Conservation (phyloP, 1,284 basidiomycete species). For the Neonothopanus nambi region DNA sequence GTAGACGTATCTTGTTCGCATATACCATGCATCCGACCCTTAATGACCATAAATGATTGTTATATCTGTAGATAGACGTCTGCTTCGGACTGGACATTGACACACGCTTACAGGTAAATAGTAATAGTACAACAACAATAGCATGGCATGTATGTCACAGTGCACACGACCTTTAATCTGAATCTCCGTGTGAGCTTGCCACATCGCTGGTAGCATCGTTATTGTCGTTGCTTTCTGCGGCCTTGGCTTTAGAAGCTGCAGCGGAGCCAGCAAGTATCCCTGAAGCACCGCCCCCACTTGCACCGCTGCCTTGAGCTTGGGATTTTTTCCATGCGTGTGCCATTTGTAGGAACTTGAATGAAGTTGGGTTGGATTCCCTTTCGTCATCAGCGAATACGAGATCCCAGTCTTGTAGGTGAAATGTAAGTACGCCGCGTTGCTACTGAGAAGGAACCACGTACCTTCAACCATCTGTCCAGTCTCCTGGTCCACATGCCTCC, state of each 20-base stretch:
- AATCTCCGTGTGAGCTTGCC: constrained; percentile 13
- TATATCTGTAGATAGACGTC: too few species aligned
- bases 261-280: neutral
- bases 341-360: constrained; percentile 93
- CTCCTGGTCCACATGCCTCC: constrained; percentile 80
- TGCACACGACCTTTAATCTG: neutral
- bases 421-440: constrained; percentile 8
- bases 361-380: constrained; percentile 85
- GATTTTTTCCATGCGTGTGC: constrained; percentile 85
- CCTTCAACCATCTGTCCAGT: constrained; percentile 87
- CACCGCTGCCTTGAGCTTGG: constrained; percentile 27
- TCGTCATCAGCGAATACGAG: constrained; percentile 95
- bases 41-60: too few species aligned
- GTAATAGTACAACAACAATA: too few species aligned
- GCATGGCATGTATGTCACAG: too few species aligned
- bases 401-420: constrained; percentile 73
- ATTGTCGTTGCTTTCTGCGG: neutral
- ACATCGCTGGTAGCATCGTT: constrained; percentile 14
- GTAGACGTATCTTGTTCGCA: too few species aligned
- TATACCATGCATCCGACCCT: too few species aligned
- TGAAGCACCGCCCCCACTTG: constrained; percentile 15
- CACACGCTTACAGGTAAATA: too few species aligned
- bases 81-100: too few species aligned
- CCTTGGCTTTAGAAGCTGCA: neutral
- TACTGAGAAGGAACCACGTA: constrained; percentile 34